Conservation (phyloP, 345 rosid genomes). For the Moricandia arvensis region DNA sequence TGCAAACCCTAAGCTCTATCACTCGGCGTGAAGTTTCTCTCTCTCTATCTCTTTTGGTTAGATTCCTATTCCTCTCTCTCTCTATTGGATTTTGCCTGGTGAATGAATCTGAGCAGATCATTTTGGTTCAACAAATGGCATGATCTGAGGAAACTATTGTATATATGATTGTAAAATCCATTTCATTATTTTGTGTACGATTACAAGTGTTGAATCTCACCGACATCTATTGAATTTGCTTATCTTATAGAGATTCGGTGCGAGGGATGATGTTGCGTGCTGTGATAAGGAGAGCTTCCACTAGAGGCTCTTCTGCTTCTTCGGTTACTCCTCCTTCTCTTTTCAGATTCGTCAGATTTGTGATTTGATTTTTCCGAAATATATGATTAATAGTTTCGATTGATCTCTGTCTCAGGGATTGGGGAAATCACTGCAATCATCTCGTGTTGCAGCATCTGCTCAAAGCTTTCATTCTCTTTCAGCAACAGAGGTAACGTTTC, state of each 20-base stretch:
- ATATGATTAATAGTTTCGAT: not conserved
- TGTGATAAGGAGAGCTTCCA: slow-evolving; percentile 43
- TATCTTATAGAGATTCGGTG: slow-evolving; percentile 26
- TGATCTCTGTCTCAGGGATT: slow-evolving; percentile 43
- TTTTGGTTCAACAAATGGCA: slow-evolving; percentile 1
- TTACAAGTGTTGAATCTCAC: slow-evolving; percentile 18
- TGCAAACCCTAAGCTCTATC: slow-evolving; percentile 36
- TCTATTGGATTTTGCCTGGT: not conserved
- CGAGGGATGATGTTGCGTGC: slow-evolving; percentile 51
- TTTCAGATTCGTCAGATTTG: slow-evolving; percentile 2
- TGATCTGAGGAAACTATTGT: not conserved
- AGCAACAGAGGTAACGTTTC: slow-evolving; percentile 44
- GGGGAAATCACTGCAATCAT: slow-evolving; percentile 40
- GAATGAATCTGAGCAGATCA: slow-evolving; percentile 17
- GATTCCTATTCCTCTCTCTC: slow-evolving; percentile 20
- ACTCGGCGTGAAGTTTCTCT: slow-evolving; percentile 35
- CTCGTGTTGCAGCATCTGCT: slow-evolving; percentile 42
- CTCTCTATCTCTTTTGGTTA: slow-evolving; percentile 3
- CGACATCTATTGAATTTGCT: slow-evolving; percentile 12
- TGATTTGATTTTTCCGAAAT: not conserved
- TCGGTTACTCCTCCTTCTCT: slow-evolving; percentile 46
- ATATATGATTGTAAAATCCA: not conserved
- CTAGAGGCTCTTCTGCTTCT: slow-evolving; percentile 47
- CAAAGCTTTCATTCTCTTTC: slow-evolving; percentile 44
- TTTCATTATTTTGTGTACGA: not conserved